These are phyloP conservation scores for Arxiozyma heterogenica DNA, from an alignment of 1,139 yeast species.

Conservation along the genomic window DNA sequence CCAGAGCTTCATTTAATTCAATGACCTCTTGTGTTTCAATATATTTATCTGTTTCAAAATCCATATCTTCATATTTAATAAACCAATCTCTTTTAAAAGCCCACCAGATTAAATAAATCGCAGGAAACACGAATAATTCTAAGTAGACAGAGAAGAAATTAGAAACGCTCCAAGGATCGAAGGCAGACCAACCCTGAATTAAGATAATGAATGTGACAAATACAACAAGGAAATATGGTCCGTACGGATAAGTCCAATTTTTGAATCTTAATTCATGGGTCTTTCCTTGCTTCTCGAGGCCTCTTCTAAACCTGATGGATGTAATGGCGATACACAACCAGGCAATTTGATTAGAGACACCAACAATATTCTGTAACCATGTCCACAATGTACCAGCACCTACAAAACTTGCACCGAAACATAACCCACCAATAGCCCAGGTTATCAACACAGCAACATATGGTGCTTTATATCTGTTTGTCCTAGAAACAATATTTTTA, in stretches of 20 bases:
- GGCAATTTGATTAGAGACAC: constrained; percentile 34
- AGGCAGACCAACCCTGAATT: constrained; percentile 57
- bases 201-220: constrained; percentile 42
- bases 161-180: constrained; percentile 47
- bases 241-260: constrained; percentile 53
- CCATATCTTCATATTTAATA: constrained; percentile 47
- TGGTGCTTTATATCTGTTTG: constrained; percentile 41
- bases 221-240: constrained; percentile 48
- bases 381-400: constrained; percentile 33
- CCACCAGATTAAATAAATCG: constrained; percentile 44
- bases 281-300: constrained; percentile 37
- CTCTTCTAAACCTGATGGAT: constrained; percentile 45
- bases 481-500: constrained; percentile 38
- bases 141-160: constrained; percentile 39
- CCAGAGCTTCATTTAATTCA: constrained; percentile 34
- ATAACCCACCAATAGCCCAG: constrained; percentile 33
- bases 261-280: constrained; percentile 32
- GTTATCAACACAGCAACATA: constrained; percentile 34
- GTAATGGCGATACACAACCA: constrained; percentile 37
- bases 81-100: constrained; percentile 39
- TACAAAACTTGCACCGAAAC: constrained; percentile 33
- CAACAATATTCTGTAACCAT: constrained; percentile 34
- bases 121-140: constrained; percentile 42
- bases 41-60: constrained; percentile 53
- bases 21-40: constrained; percentile 43